Percentiles rank a stretch among this genome's conserved stretches.
Conservation (phyloP, 345 rosid species). For the Aquilaria yunnanensis region DNA sequence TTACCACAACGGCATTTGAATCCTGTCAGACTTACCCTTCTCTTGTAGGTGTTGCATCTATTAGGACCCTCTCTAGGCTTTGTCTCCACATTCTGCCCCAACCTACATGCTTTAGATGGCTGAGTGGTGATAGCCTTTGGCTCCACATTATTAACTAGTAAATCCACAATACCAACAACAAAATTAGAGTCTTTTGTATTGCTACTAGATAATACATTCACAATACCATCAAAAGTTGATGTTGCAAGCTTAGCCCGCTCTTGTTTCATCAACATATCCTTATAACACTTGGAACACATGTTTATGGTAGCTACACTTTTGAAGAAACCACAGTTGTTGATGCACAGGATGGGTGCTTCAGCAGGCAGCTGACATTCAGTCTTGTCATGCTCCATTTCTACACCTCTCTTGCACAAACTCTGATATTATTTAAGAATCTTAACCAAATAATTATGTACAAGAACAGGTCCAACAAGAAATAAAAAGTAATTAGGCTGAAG, state of each 20-base stretch:
- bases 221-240: slow-evolving; percentile 52
- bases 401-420: slow-evolving; percentile 28
- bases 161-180: slow-evolving; percentile 40
- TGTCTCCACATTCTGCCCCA: slow-evolving; percentile 29
- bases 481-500: too few species aligned
- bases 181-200: slow-evolving; percentile 26
- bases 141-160: slow-evolving; percentile 39
- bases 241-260: slow-evolving; percentile 73
- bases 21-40: slow-evolving; percentile 80
- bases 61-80: slow-evolving; percentile 73
- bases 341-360: slow-evolving; percentile 68
- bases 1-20: slow-evolving; percentile 77
- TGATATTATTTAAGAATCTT: neutral
- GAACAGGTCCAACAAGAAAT: slow-evolving; percentile 14
- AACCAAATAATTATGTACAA: slow-evolving; percentile 1
- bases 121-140: slow-evolving; percentile 30
- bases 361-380: slow-evolving; percentile 94
- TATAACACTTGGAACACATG: slow-evolving; percentile 96
- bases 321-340: slow-evolving; percentile 90
- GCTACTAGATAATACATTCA: slow-evolving; percentile 44
- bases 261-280: slow-evolving; percentile 59
- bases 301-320: slow-evolving; percentile 91
- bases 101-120: slow-evolving; percentile 26
- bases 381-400: slow-evolving; percentile 81
- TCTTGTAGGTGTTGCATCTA: slow-evolving; percentile 69